Evolutionary conservation across 129 eudicot species (phyloP).

Genomic region (Oenanthe sinensis): DNA sequence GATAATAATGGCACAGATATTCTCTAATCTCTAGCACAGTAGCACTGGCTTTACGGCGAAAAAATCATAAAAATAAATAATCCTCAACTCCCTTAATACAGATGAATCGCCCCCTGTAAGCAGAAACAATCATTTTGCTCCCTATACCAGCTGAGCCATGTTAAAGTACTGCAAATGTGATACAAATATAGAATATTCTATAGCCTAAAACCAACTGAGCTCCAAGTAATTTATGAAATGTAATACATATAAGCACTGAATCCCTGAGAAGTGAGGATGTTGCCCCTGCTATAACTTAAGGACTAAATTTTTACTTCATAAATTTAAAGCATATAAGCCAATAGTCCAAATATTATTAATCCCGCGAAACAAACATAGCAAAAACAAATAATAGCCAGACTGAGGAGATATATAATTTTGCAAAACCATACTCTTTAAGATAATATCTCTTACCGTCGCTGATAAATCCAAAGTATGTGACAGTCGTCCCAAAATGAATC

Average conservation of each 20-base stretch:
- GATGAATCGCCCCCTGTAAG: background rate
- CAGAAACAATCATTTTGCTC: background rate
- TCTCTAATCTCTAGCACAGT: background rate
- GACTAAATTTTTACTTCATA: background rate
- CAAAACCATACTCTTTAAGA: background rate
- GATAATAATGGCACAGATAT: background rate
- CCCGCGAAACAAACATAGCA: background rate
- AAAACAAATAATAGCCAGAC: background rate
- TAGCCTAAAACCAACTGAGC: background rate
- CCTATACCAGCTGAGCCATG: background rate
- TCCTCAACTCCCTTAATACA: background rate
- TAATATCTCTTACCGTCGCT: constrained; percentile 72
- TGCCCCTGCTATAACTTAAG: background rate
- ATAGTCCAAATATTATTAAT: background rate
- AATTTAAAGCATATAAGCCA: background rate
- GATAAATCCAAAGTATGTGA: constrained; percentile 87
- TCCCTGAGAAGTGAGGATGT: background rate
- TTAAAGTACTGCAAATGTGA: constrained; percentile 1
- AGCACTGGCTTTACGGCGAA: background rate
- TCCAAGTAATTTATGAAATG: background rate
- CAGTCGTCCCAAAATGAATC: constrained; percentile 92
- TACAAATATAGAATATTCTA: background rate
- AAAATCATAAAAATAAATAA: background rate
- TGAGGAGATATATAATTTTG: background rate
- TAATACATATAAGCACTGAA: background rate